Percentiles rank a stretch among this genome's conserved stretches.
Evolutionary conservation across 768 basidiomycete species (phyloP).

Genomic region (Mycena indigotica): DNA sequence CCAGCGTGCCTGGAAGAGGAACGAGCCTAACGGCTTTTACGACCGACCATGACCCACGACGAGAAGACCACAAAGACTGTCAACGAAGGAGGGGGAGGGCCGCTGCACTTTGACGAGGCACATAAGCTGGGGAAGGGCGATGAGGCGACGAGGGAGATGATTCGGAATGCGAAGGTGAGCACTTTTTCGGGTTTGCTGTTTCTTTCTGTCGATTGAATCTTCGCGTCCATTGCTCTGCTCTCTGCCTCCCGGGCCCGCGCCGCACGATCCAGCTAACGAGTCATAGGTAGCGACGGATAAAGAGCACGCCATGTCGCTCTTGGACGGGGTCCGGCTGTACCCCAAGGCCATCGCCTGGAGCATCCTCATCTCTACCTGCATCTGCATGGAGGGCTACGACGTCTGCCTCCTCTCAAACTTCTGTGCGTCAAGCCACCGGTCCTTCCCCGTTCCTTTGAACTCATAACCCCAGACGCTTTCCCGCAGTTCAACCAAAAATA

Average conservation of each 20-base stretch:
- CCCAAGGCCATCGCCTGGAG: slow-evolving; percentile 25
- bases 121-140: slow-evolving; percentile 5
- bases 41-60: too few relatives aligned
- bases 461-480: slow-evolving; percentile 20
- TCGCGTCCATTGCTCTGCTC: too few relatives aligned
- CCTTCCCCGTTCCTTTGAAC: background rate
- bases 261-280: too few relatives aligned
- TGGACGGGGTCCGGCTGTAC: slow-evolving; percentile 20
- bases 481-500: slow-evolving; percentile 25
- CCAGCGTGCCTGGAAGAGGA: too few relatives aligned
- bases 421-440: slow-evolving; percentile 13
- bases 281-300: slow-evolving; percentile 19
- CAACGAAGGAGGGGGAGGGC: background rate
- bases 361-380: slow-evolving; percentile 25
- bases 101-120: slow-evolving; percentile 14
- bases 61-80: too few relatives aligned
- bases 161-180: slow-evolving; percentile 17
- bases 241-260: too few relatives aligned
- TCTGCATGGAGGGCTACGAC: slow-evolving; percentile 27
- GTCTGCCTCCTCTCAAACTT: slow-evolving; percentile 23
- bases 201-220: background rate
- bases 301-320: slow-evolving; percentile 22
- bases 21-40: too few relatives aligned
- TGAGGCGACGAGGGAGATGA: slow-evolving; percentile 14
- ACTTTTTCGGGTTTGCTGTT: background rate